Base-by-base conservation (phyloP, 1,139 yeast genomes). In the Candida glucosophila region DNA sequence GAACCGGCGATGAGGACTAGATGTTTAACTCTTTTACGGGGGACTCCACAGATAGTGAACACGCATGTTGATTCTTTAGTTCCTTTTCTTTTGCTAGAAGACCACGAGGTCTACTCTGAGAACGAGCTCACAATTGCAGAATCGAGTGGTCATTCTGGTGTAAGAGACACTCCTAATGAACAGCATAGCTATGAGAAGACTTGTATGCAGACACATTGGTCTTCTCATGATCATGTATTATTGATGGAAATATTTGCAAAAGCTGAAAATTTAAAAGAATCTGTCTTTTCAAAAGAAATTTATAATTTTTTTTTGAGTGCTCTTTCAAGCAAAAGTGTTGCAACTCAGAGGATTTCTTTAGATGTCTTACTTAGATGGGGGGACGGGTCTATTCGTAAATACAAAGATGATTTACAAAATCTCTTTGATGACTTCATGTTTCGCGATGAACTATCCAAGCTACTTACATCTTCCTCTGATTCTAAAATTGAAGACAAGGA, bases 401-500 rank as follows among this genome's bases (percentile, higher is more conserved):
- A 86, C 46, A 63, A 66, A 33, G 95, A 81, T 35, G 77, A 78
- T 37, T 58, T 92, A 41, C 67, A 58, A 28, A 86, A 81, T 38
- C 55, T 92, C 30, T 57, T 90, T 16, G 95, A 88, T 46, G 95
- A 86, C 36, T 71, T 83, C 2, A 59, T 78, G 14, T 88, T 85
- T 55, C 73, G 85, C 33, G 98, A 92, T 49, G 96, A 88, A 49
- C 57, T 88, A 18, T 59, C 82, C 17, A 71, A 68, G 18, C 65
- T 90, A 24, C 56, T 83, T 19, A 56, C 70, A 5, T 37, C 38
- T 17, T 73, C 66, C n/a, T 59, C 68, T n/a, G 64, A 64, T 6
- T 57, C 71, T 3, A 52, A 57, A 2, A 63, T 86, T 26, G 86
- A 80, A 37, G 63, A 59, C 9, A 62, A 60, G 5, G 96, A 88